Evolutionary conservation across 1,139 yeast species (phyloP), one percentile per base, ranked within the genome.

Genomic region (Lodderomyces pseudojiufengensis): DNA sequence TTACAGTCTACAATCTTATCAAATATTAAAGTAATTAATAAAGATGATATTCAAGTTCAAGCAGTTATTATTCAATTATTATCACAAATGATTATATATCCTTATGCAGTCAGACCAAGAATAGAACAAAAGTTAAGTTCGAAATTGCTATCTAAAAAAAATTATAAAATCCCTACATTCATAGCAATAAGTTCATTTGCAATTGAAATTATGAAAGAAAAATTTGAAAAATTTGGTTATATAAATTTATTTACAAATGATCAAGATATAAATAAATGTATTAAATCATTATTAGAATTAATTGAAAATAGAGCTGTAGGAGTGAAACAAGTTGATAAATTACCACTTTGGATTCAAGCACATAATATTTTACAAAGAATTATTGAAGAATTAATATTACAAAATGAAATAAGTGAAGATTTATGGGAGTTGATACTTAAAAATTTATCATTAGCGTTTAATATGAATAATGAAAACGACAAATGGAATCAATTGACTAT

Each of bases 151-250:
- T 45, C 54, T 24, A 54, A 36, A 24, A 50, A 55, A 16, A 61
- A 55, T 35, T 57, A 63, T 9, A 77, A 76, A 40, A 64, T 76
- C 21, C 92, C 95, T 2, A 73, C 87, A 0, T 87, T 82, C 51
- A 70, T 79, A 26, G 78, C 87, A 0, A 59, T 83, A 3, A 75
- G 92, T 45, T 70, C 70, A 37, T 51, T 58, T 21, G 68, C 85
- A 1, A 61, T 80, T 37, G 58, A 56, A 9, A 46, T 73, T 7
- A 49, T 85, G 20, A 49, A 53, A 3, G 45, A 45, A 0, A 66
- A 67, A 27, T 41, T 84, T 12, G 45, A 49, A 0, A 38, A 48
- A 1, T 45, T 70, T 1, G 41, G 41, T 0, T 64, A 67, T 35
- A 59, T 67, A 27, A 43, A 51, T 1, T 50, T 57, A 0, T 54